Evolutionary conservation across 495 filamentous ascomycete genomes (phyloP), one percentile per base, ranked within the genome.

Genomic region (Glutinoglossum americanum): DNA sequence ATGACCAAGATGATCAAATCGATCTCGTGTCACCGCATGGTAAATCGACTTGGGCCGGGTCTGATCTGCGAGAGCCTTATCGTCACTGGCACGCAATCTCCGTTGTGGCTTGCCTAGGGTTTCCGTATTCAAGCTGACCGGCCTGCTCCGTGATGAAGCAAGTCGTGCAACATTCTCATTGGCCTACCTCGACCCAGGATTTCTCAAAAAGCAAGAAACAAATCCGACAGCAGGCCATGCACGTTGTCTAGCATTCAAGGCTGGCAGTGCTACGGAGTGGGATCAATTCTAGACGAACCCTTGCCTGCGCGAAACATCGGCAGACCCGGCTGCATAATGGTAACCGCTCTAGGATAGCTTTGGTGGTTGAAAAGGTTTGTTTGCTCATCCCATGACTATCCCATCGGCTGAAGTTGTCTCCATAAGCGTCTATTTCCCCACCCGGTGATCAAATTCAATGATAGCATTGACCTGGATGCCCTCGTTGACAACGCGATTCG

Each of bases 61-160:
- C 49, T 53, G 49, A 53, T 53, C 49, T 53, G 26, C 49, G 49
- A 53, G 49, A 17, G 49, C 49, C 49, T 28, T 53, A 53, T 53
- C 49, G 49, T 53, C 17, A 30, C 13, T 28, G 49, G 49, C 49
- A 53, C 49, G 49, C 49, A 53, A 53, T 53, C 49, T 53, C 49
- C 23, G 7, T 7, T 6, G 49, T 53, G 49, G 49, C 49, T 53
- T n/a, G 25, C 9, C 49, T 30, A 28, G 26, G 2, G 4, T n/a
- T 27, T 27, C 49, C 28, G 49, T 53, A 30, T 27, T n/a, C 49
- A 32, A 53, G 49, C 49, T 53, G 49, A 53, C 49, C 13, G n/a
- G 49, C 26, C 19, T 13, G 47, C 47, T 23, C 3, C 47, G 47
- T 10, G 49, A 53, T 53, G 25, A 32, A 53, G 49, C 23, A 53